Evolutionary conservation across 768 basidiomycete species (phyloP), one percentile per base, ranked within the genome.

Genomic region (Mycena haematopus): DNA sequence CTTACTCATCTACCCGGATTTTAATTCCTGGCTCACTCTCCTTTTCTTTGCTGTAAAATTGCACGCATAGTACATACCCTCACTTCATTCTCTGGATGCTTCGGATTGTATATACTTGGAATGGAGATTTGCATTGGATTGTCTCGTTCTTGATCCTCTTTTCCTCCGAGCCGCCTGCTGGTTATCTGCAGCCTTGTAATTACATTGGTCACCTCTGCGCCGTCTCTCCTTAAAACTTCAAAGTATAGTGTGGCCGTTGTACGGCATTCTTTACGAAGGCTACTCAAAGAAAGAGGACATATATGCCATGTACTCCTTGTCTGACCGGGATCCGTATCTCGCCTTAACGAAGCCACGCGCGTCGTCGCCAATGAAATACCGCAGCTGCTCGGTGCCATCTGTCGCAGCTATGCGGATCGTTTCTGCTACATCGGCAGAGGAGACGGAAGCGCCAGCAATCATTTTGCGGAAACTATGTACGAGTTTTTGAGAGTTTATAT

Each of bases 331-430:
- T 21, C 59, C 63, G 47, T 71, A 70, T 52, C 69, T 59, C 33
- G 68, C 67, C 57, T 68, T 66, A 6, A 71, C n/a, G 44, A 68
- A 70, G 11, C 70, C 70, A 7, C 66, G 61, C 13, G 62, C 46
- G 27, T 71, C 70, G 42, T 65, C 33, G 8, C 70, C 70, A 38
- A 71, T 63, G 44, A 63, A 58, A 49, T 71, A 71, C 15, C 69
- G 57, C 46, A 71, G 31, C 57, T 62, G 60, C 52, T 65, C 46
- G n/a, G 60, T 70, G 9, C 69, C 66, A 40, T 71, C 70, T 49
- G 70, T 71, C 11, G 68, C 70, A 31, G 70, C 68, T 17, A 21
- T 53, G 25, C 31, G 58, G 25, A 71, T 69, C 10, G 40, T 53
- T 52, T 65, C 57, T 10, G 70, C 70, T 3, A 71, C 70, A 17